Conservation (phyloP, 2,329 filamentous ascomycete genomes). For the Akanthomyces muscarius region DNA sequence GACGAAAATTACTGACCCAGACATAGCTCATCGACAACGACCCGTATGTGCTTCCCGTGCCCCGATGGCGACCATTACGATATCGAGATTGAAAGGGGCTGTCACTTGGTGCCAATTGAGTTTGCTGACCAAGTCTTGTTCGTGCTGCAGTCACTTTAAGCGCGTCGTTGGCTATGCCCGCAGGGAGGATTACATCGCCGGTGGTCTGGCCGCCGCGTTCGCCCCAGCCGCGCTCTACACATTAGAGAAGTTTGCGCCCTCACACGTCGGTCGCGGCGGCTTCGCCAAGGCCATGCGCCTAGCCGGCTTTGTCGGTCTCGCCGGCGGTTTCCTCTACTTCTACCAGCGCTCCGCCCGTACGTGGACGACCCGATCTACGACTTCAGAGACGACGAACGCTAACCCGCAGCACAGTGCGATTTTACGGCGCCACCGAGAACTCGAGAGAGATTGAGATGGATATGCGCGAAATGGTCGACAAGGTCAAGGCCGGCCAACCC, state of each 20-base stretch:
- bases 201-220: conserved; percentile 62
- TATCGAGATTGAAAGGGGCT: background rate
- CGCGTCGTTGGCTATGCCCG: conserved; percentile 86
- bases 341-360: conserved; percentile 81
- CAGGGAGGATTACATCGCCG: conserved; percentile 74
- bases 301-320: conserved; percentile 64
- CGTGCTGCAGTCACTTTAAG: conserved; percentile 69
- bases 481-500: conserved; percentile 87
- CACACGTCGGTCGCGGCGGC: conserved; percentile 75
- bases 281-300: conserved; percentile 82
- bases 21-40: conserved; percentile 96
- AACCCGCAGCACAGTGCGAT: conserved; percentile 61
- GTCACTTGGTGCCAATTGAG: background rate
- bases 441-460: conserved; percentile 88
- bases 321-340: conserved; percentile 78
- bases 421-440: conserved; percentile 95
- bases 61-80: conserved; percentile 13
- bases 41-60: conserved; percentile 59
- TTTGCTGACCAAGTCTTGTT: conserved; percentile 22
- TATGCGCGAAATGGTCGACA: conserved; percentile 96
- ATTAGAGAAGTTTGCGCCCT: conserved; percentile 82
- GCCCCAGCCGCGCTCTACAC: conserved; percentile 70
- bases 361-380: conserved; percentile 28
- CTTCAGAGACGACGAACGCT: background rate
- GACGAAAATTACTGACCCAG: conserved; percentile 24